Percentiles rank a stretch among this genome's conserved stretches.
phyloP scores from a whole-genome alignment of 768 basidiomycete species.

The Lentinus brumalis region DNA sequence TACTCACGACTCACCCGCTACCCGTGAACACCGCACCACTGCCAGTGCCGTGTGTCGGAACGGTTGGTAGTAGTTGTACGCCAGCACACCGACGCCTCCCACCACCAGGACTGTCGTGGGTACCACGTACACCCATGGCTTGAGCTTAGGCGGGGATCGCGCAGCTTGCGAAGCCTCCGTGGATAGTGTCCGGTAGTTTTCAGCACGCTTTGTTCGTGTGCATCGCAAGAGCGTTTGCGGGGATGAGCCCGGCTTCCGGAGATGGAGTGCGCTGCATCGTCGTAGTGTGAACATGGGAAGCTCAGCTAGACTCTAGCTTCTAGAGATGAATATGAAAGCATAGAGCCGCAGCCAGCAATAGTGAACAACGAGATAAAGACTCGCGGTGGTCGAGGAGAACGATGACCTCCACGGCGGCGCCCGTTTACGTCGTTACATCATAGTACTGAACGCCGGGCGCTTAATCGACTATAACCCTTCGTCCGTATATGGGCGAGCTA shows the following conservation, averaged over 20 bases:
- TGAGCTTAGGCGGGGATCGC: not conserved
- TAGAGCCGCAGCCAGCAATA: not conserved
- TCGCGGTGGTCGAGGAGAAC: too few species aligned
- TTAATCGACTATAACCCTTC: too few species aligned
- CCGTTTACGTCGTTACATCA: too few species aligned
- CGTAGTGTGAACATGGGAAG: slow-evolving; percentile 10
- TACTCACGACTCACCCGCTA: slow-evolving; percentile 53
- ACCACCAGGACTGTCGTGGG: slow-evolving; percentile 29
- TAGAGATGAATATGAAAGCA: slow-evolving; percentile 34
- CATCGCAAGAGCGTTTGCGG: not conserved
- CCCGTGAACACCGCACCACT: slow-evolving; percentile 72
- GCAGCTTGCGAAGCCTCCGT: not conserved
- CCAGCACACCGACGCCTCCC: slow-evolving; percentile 38
- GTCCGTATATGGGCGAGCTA: too few species aligned
- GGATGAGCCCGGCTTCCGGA: not conserved
- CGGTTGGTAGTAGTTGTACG: slow-evolving; percentile 71
- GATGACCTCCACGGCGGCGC: too few species aligned
- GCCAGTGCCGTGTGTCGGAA: slow-evolving; percentile 79
- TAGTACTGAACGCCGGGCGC: too few species aligned
- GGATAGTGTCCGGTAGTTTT: not conserved
- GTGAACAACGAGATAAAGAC: too few species aligned
- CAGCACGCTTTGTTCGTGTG: not conserved
- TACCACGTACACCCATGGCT: slow-evolving; percentile 17
- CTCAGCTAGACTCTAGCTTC: not conserved
- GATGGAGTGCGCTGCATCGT: slow-evolving; percentile 5